A percentile compares a stretch with the other conserved stretches of the same genome.
Evolutionary conservation across 805 yeast genomes (phyloP).

Genomic region (Komagataella ulmi): DNA sequence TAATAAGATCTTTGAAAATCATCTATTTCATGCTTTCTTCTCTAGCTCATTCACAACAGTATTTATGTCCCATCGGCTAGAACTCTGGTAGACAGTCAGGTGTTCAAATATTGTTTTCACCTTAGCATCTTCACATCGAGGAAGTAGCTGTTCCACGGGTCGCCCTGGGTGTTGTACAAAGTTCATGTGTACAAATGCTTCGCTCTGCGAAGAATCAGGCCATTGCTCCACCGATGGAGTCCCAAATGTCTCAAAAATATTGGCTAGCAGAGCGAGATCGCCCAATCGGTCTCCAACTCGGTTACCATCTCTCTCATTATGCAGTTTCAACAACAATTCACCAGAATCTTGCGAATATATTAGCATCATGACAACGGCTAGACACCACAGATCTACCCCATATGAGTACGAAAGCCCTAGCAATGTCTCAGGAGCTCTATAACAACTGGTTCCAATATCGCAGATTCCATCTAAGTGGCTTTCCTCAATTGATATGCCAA

Average conservation of each 20-base stretch:
- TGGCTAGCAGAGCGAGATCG: slow-evolving; percentile 46
- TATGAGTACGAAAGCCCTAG: slow-evolving; percentile 43
- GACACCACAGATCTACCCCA: slow-evolving; percentile 60
- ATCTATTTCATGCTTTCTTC: not conserved
- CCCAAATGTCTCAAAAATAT: slow-evolving; percentile 46
- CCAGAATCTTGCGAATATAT: slow-evolving; percentile 27
- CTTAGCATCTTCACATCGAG: slow-evolving; percentile 14
- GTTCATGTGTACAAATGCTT: slow-evolving; percentile 19
- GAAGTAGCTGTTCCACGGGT: slow-evolving; percentile 17
- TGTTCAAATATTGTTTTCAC: slow-evolving; percentile 16
- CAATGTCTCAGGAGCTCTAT: slow-evolving; percentile 64
- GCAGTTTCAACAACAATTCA: slow-evolving; percentile 16
- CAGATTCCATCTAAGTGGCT: slow-evolving; percentile 25
- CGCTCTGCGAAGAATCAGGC: slow-evolving; percentile 27
- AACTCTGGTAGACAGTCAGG: not conserved
- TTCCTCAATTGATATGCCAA: slow-evolving; percentile 45
- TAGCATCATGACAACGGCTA: slow-evolving; percentile 48
- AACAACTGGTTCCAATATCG: slow-evolving; percentile 56
- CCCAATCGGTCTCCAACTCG: slow-evolving; percentile 25
- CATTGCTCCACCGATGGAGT: slow-evolving; percentile 36
- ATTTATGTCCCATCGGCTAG: not conserved
- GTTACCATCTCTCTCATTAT: not conserved
- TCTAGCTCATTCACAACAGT: not conserved
- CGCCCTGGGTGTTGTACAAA: slow-evolving; percentile 12
- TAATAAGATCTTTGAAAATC: not conserved